Percentiles rank a stretch among this genome's conserved stretches.
These are phyloP conservation scores for Nissolia schottii DNA, from an alignment of 306 rosid species.

Conservation along the genomic window DNA sequence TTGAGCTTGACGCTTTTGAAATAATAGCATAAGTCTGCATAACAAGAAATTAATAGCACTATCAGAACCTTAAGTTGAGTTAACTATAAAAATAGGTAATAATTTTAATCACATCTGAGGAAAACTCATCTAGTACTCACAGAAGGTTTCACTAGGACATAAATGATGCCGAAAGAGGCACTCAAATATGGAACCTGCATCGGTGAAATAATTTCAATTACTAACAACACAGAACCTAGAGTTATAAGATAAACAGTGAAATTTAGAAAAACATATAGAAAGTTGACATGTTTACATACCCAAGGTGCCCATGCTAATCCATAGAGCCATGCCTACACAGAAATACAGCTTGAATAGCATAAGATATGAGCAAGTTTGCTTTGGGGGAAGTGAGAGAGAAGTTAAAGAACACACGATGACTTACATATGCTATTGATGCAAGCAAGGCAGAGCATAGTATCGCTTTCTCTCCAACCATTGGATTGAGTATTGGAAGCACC, in stretches of 20 bases:
- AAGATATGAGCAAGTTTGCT: not conserved
- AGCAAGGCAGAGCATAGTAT: conserved; percentile 65
- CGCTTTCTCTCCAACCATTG: conserved; percentile 76
- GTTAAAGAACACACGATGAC: conserved; percentile 15
- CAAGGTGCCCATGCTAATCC: conserved; percentile 95
- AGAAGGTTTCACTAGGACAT: conserved; percentile 66
- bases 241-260: not conserved
- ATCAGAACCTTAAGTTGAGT: not conserved
- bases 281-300: conserved; percentile 41
- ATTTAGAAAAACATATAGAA: not conserved
- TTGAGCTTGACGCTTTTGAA: conserved; percentile 67
- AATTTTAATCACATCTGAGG: not conserved
- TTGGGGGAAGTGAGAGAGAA: not conserved
- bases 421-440: conserved; percentile 81
- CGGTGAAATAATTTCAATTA: conserved; percentile 12
- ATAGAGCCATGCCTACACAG: conserved; percentile 60
- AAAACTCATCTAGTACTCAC: conserved; percentile 41
- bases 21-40: conserved; percentile 71
- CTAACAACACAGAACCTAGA: not conserved
- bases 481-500: conserved; percentile 71
- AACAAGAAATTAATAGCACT: conserved; percentile 19
- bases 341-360: not conserved
- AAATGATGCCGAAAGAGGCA: conserved; percentile 62
- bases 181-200: conserved; percentile 75
- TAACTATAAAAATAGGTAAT: not conserved